These are phyloP conservation scores for Fusarium albidum DNA, from an alignment of 2,329 filamentous ascomycete genomes.

Conservation along the genomic window DNA sequence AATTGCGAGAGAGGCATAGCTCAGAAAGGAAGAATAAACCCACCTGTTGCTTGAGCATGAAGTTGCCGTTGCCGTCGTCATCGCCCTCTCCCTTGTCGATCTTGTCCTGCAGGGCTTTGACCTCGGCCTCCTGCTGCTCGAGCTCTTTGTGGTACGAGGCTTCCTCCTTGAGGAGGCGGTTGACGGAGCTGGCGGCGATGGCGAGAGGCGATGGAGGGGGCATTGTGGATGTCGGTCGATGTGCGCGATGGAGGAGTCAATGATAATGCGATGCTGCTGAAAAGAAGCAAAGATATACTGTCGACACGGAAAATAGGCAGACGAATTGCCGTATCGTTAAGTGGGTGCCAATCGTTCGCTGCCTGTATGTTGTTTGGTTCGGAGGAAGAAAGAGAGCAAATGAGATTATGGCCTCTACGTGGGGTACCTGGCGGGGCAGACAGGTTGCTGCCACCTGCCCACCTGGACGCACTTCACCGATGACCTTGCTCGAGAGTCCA, in stretches of 20 bases:
- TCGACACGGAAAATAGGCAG: conserved; percentile 1
- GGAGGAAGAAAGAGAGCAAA: conserved; percentile 25
- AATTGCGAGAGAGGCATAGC: too few species aligned
- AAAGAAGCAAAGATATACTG: neutral
- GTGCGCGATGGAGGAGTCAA: neutral
- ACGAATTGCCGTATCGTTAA: conserved; percentile 7
- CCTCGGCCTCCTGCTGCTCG: conserved; percentile 74
- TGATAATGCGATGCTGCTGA: neutral
- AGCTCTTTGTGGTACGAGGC: conserved; percentile 89
- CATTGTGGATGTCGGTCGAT: conserved; percentile 60
- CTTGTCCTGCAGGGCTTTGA: conserved; percentile 73
- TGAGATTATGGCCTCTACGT: conserved; percentile 41
- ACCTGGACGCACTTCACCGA: too few species aligned
- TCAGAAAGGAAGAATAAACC: conserved; percentile 31
- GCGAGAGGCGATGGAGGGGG: conserved; percentile 77
- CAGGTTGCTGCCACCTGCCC: conserved; percentile 6
- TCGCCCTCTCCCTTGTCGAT: conserved; percentile 57
- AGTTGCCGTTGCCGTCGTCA: conserved; percentile 79
- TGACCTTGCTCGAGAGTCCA: too few species aligned
- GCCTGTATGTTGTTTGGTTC: conserved; percentile 35
- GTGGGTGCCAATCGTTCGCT: conserved; percentile 13
- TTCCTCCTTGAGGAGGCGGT: conserved; percentile 91
- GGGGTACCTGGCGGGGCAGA: conserved; percentile 41
- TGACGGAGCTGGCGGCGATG: conserved; percentile 81
- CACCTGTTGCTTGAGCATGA: conserved; percentile 87